Percentiles rank a stretch among this genome's conserved stretches.
These are phyloP conservation scores for Scutellaria minor DNA, from an alignment of 257 asterid genomes.

Conservation along the genomic window DNA sequence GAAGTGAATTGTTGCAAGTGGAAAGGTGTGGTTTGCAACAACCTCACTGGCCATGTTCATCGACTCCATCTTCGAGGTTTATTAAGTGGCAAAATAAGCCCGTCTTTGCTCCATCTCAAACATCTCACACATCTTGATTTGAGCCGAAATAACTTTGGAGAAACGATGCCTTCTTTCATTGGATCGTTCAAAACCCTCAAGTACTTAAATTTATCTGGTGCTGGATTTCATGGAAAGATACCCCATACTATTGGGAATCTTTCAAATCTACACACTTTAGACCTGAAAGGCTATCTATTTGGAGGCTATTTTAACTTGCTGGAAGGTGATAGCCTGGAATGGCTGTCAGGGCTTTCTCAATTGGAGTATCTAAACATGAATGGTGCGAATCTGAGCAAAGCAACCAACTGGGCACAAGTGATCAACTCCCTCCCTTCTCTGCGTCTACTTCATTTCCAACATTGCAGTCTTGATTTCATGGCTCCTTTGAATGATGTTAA, in stretches of 20 bases:
- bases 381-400: constrained; percentile 25
- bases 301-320: too few relatives aligned
- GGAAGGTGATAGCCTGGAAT: constrained; percentile 20
- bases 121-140: constrained; percentile 39
- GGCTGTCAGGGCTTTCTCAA: constrained; percentile 34
- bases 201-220: constrained; percentile 25
- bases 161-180: constrained; percentile 36
- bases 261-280: constrained; percentile 26
- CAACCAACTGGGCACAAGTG: constrained; percentile 25
- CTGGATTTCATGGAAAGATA: constrained; percentile 30
- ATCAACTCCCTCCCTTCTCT: constrained; percentile 3
- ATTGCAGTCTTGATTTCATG: constrained; percentile 24
- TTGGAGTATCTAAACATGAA: constrained; percentile 33
- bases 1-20: constrained; percentile 35
- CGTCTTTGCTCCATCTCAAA: constrained; percentile 35
- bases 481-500: not conserved
- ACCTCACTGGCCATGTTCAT: constrained; percentile 27
- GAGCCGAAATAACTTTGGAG: constrained; percentile 20
- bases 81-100: constrained; percentile 21
- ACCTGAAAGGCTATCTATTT: not conserved
- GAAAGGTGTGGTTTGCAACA: constrained; percentile 27
- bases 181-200: constrained; percentile 24
- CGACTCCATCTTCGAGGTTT: constrained; percentile 20
- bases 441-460: not conserved
- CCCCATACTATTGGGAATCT: constrained; percentile 36